Percentiles rank a stretch among this genome's conserved stretches.
Conservation (phyloP, 345 rosid genomes). For the Conringia planisiliqua region DNA sequence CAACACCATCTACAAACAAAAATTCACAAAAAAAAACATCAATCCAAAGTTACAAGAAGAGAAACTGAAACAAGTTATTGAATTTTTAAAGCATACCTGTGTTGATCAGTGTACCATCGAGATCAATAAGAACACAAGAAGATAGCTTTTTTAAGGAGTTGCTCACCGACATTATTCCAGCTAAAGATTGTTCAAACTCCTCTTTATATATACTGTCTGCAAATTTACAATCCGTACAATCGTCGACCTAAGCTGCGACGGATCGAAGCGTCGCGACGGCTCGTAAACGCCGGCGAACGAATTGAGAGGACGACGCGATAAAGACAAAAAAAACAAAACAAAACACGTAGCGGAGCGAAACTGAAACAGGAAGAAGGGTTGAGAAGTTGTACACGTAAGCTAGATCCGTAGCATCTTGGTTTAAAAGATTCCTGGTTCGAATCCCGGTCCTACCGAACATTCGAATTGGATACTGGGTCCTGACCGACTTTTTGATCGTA, state of each 20-base stretch:
- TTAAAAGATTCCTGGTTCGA: not conserved
- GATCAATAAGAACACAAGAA: conserved; percentile 64
- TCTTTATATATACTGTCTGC: not conserved
- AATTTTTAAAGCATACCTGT: conserved; percentile 37
- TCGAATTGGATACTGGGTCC: not conserved
- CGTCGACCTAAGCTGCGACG: not conserved
- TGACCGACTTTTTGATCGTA: not conserved
- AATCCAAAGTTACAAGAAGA: not conserved
- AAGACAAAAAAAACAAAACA: not conserved
- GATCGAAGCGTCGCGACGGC: not conserved
- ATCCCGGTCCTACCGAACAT: conserved; percentile 19
- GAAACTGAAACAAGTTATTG: not conserved
- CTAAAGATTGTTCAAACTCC: not conserved
- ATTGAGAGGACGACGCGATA: conserved; percentile 4
- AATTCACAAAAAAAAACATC: not conserved
- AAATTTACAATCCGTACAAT: not conserved
- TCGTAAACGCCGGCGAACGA: not conserved
- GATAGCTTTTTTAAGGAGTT: conserved; percentile 42
- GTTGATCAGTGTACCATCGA: conserved; percentile 73
- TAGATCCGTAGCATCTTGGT: conserved; percentile 11
- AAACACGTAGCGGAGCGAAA: not conserved
- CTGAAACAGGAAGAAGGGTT: conserved; percentile 2
- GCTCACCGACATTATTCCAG: conserved; percentile 34
- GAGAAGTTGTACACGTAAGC: conserved; percentile 2
- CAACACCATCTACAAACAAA: conserved; percentile 54